Evolutionary conservation across 352 stramenopile species (phyloP).

Genomic region (Globisporangium yorkense): DNA sequence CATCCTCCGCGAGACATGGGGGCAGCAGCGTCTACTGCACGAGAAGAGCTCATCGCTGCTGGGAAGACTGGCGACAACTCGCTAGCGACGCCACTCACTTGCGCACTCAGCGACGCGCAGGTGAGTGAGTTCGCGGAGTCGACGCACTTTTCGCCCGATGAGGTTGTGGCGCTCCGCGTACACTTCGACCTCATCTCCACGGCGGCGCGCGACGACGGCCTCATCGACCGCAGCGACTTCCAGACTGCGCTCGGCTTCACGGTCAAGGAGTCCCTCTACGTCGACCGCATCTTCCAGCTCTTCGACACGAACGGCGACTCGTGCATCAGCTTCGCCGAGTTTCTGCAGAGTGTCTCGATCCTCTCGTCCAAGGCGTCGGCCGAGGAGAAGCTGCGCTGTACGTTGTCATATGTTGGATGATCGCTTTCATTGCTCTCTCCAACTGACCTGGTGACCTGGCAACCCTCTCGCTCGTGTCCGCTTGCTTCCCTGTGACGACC

Average conservation of each 20-base stretch:
- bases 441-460: not conserved
- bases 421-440: not conserved
- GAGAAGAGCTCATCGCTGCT: constrained; percentile 28
- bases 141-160: constrained; percentile 54
- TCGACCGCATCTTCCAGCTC: constrained; percentile 77
- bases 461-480: not conserved
- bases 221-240: constrained; percentile 79
- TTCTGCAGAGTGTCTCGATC: constrained; percentile 65
- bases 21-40: constrained; percentile 52
- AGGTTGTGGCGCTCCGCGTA: constrained; percentile 48
- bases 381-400: constrained; percentile 72
- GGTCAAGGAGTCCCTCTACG: constrained; percentile 76
- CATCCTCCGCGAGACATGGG: constrained; percentile 24
- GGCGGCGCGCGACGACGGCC: constrained; percentile 50
- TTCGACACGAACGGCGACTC: constrained; percentile 76
- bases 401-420: constrained; percentile 4
- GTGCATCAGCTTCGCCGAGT: constrained; percentile 79
- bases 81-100: constrained; percentile 20
- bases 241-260: constrained; percentile 72
- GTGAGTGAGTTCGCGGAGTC: constrained; percentile 29
- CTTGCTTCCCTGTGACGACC: no score
- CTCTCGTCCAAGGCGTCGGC: constrained; percentile 62
- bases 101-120: constrained; percentile 49
- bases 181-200: constrained; percentile 71
- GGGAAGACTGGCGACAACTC: not conserved